Base-by-base conservation (phyloP, 2,329 filamentous ascomycete genomes). In the Aspergillus ustus region DNA sequence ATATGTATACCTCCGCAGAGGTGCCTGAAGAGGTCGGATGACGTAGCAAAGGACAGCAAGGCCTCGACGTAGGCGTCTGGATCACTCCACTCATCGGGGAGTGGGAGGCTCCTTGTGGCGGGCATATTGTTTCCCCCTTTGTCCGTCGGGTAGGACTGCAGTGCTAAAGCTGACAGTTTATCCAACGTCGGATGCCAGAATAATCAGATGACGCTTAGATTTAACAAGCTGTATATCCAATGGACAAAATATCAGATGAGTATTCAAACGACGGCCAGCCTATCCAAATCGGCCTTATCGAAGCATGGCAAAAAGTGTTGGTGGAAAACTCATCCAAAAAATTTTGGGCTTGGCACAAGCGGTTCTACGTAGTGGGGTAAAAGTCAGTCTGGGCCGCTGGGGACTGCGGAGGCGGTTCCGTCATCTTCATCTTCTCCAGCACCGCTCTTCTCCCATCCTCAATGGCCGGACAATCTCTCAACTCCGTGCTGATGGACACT, bases 1-100 rank as follows among this genome's bases (percentile, higher is more conserved):
- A 99, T 93, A 73, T 99, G 95, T 0, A 98, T 91, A n/a, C 94
- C 93, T 57, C 95, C 95, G 73, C 93, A 97, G n/a, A 99, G 84
- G 28, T 91, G 92, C 67, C 92, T 90, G 69, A 97, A 93, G 1
- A 92, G 82, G 57, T 89, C 85, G 50, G 90, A 91, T 2, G 87
- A 88, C 6, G 88, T 88, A 1, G 89, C 86, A 70, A 98, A 97
- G 20, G 87, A 75, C 28, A 98, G 83, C 13, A 98, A 85, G 19
- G 88, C 88, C 28, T 91, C 83, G 52, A 97, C 85, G 75, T 97
- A 99, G 57, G 88, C 85, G 52, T 97, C 91, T 6, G 87, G 80
- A 49, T 86, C 87, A 43, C 81, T 74, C 81, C 94, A 97, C 69
- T 87, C 85, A 54, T 87, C 83, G 37, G 86, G 83, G 71, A 91